A percentile compares a stretch with the other conserved stretches of the same genome.
These are phyloP conservation scores for Paraurostyla sp. DNA, from an alignment of 73 alveolate genomes.

Conservation along the genomic window DNA sequence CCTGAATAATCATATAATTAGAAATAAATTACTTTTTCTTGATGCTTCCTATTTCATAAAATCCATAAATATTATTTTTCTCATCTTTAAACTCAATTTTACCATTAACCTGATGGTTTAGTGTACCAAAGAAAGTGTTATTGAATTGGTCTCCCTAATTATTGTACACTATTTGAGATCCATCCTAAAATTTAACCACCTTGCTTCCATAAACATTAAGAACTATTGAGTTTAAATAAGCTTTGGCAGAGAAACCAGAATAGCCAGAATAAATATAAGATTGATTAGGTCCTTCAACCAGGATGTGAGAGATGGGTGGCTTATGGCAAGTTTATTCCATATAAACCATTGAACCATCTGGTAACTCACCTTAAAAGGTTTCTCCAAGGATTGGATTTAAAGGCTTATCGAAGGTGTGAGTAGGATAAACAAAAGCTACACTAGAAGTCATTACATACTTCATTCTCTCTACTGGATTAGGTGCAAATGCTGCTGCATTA, in stretches of 20 bases:
- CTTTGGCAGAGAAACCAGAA: conserved; percentile 83
- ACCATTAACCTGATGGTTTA: conserved; percentile 79
- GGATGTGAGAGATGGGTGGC: conserved; percentile 79
- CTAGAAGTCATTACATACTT: conserved; percentile 77
- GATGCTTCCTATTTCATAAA: conserved; percentile 75
- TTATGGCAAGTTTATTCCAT: conserved; percentile 64
- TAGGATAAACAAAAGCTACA: conserved; percentile 70
- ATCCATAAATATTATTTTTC: conserved; percentile 67
- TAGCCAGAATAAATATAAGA: conserved; percentile 72
- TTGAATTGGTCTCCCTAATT: conserved; percentile 79
- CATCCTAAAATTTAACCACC: conserved; percentile 82
- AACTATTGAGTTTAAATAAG: conserved; percentile 85
- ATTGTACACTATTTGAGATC: conserved; percentile 69
- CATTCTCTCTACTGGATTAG: conserved; percentile 86
- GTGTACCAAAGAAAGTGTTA: conserved; percentile 87
- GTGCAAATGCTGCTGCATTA: conserved; percentile 83
- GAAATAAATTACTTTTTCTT: conserved; percentile 64
- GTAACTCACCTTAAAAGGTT: conserved; percentile 52
- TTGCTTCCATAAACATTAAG: conserved; percentile 79
- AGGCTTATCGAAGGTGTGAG: conserved; percentile 84
- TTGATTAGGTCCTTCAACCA: conserved; percentile 84
- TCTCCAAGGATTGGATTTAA: conserved; percentile 72
- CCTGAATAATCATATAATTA: not conserved
- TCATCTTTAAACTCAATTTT: conserved; percentile 77
- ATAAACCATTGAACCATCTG: conserved; percentile 59